Conservation (phyloP, 1,284 basidiomycete genomes). For the Paramarasmius palmivorus region DNA sequence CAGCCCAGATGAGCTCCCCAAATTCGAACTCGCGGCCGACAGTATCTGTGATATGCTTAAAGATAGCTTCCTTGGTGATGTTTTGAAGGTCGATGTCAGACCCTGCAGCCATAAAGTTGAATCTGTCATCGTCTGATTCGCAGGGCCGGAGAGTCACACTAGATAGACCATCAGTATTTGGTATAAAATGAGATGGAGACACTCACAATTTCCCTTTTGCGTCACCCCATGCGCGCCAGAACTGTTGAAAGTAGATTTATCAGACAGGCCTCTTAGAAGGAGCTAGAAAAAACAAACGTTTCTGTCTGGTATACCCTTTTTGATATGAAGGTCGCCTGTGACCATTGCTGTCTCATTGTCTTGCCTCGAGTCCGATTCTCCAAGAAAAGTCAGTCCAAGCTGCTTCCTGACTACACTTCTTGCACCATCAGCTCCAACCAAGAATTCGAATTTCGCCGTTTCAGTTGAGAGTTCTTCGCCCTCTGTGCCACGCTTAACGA, state of each 20-base stretch:
- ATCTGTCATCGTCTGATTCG: constrained; percentile 29
- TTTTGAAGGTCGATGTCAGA: constrained; percentile 28
- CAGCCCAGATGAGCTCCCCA: constrained; percentile 31
- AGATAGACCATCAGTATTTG: not conserved
- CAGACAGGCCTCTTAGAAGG: not conserved
- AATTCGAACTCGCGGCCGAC: constrained; percentile 35
- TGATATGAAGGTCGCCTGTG: constrained; percentile 27
- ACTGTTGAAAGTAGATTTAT: constrained; percentile 18
- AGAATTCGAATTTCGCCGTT: constrained; percentile 29
- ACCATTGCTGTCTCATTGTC: constrained; percentile 16
- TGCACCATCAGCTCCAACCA: constrained; percentile 43
- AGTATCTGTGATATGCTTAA: constrained; percentile 29
- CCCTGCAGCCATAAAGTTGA: constrained; percentile 32
- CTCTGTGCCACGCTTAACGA: not conserved
- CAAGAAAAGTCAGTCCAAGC: constrained; percentile 31
- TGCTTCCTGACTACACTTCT: constrained; percentile 32
- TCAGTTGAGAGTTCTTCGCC: constrained; percentile 21
- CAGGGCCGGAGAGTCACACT: constrained; percentile 35
- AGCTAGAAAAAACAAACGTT: constrained; percentile 26
- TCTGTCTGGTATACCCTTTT: constrained; percentile 27
- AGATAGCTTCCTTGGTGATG: constrained; percentile 29
- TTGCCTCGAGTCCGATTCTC: constrained; percentile 27
- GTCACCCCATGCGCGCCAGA: constrained; percentile 38
- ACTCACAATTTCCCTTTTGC: constrained; percentile 25
- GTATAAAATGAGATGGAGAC: not conserved